A percentile compares a stretch with the other conserved stretches of the same genome.
These are phyloP conservation scores for Fomitopsis pulvina DNA, from an alignment of 768 basidiomycete species.

Conservation along the genomic window DNA sequence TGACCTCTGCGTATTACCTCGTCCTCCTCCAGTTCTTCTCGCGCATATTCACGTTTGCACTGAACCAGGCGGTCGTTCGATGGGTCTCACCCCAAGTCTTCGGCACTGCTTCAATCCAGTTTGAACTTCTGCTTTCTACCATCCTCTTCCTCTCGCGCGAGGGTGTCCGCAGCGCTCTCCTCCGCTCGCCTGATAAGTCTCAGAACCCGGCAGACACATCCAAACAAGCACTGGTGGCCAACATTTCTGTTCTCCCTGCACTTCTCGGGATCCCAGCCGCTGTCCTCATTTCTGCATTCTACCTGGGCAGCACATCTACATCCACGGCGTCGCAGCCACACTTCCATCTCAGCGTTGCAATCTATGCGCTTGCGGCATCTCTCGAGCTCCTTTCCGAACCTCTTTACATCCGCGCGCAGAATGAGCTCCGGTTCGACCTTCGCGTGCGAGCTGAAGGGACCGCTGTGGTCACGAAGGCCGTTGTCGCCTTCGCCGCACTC, in stretches of 20 bases:
- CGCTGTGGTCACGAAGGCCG: constrained; percentile 69
- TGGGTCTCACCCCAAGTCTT: constrained; percentile 80
- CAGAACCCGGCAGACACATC: background rate
- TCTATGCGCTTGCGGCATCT: constrained; percentile 73
- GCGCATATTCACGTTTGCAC: constrained; percentile 74
- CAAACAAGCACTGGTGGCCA: constrained; percentile 24
- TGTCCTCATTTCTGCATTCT: constrained; percentile 42
- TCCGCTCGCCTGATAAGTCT: constrained; percentile 42
- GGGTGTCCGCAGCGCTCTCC: constrained; percentile 80
- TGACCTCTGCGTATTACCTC: constrained; percentile 53
- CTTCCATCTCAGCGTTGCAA: constrained; percentile 53
- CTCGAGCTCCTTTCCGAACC: constrained; percentile 82
- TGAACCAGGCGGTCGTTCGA: constrained; percentile 86
- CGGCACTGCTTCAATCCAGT: constrained; percentile 89
- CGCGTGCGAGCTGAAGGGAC: constrained; percentile 84
- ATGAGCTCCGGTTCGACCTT: constrained; percentile 62
- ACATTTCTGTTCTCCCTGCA: constrained; percentile 60
- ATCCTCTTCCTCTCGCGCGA: constrained; percentile 93
- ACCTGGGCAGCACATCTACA: constrained; percentile 44
- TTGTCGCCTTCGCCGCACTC: constrained; percentile 64
- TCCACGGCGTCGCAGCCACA: constrained; percentile 55
- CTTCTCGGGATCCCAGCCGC: constrained; percentile 64
- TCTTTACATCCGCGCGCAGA: constrained; percentile 35
- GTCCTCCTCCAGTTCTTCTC: constrained; percentile 84
- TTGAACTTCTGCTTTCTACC: constrained; percentile 85